Evolutionary conservation across 164 flowering plant genomes (phyloP), one percentile per base, ranked within the genome.

Genomic region (Aristolochia californica): DNA sequence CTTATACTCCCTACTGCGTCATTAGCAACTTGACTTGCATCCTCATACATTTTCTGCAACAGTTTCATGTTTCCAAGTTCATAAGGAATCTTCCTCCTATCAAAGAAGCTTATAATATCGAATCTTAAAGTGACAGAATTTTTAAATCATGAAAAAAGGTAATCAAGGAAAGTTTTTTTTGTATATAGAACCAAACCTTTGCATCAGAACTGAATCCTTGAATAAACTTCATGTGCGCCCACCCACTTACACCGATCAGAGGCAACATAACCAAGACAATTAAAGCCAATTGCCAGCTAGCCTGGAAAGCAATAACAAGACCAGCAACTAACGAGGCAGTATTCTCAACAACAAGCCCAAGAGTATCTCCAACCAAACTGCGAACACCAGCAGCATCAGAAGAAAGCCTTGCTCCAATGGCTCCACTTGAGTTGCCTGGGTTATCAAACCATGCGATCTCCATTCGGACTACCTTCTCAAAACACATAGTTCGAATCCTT

Each of bases 201-300:
- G 82, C 69, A 64, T 78, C 72, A 25, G 72, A 69, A 55, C 72
- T 73, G 68, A 73, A 78, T 15, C 82, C 82, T 64, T 50, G 53
- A 66, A 73, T 18, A 62, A 71, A 73, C 62, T 71, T 62, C 52
- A 71, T n/a, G 48, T 75, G 82, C 40, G 65, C 51, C 62, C 61
- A 75, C 28, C 76, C 78, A 57, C 60, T 71, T 26, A 75, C 43
- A 4, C 63, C 79, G 11, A 75, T 0, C 16, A 78, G 60, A 48
- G 82, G 82, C 7, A 78, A 48, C 74, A 78, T 30, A 4, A 57
- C 58, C 15, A 78, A 68, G 58, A 78, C 38, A 18, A 75, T 69
- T 40, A 78, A 61, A 30, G 82, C 68, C 51, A 78, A 44, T 55
- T 71, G 64, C 82, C 79, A 78, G 65, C 62, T 69, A 38, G 79